Evolutionary conservation across 2,329 filamentous ascomycete species (phyloP), one percentile per base, ranked within the genome.

Genomic region (Decorospora gaudefroyi): DNA sequence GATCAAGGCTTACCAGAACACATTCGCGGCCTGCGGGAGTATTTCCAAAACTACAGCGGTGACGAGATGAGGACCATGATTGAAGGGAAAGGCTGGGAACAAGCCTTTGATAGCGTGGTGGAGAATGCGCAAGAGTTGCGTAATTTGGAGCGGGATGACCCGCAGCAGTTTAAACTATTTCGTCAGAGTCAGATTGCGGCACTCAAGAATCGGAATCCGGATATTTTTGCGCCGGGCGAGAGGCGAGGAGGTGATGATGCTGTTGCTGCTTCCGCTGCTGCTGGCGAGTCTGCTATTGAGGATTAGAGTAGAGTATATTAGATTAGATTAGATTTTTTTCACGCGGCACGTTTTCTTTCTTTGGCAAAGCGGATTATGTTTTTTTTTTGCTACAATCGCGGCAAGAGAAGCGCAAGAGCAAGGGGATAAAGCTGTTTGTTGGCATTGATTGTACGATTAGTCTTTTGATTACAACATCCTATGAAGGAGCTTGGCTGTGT

Each of bases 91-190:
- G 85, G 86, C 0, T 78, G 80, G 36, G 75, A 87, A 9, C 73
- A 75, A 42, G 79, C 82, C 0, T 84, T 89, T 53, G 77, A 81
- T 57, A 80, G 84, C 60, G 75, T 81, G 12, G 81, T 80, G 4
- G 77, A 79, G 18, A 87, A 90, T 52, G 82, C 84, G 0, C 80
- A 83, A 50, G 78, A 86, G 65, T 82, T 87, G 79, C 78, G 79
- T 35, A 71, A 72, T 6, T 82, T 90, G 61, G 76, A 75, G 56
- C 57, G 64, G 29, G 68, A 73, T 22, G 60, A 64, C 13, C 67
- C 65, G 0, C 59, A 61, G 3, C 57, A 62, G 6, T 72, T 70
- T 22, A 57, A 57, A 28, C 34, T 38, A 18, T 71, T 69, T 26
- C 57, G 57, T 18, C 65, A 71, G 30, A 58, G 55, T n/a, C 69